Percentiles rank a stretch among this genome's conserved stretches.
Conservation (phyloP, 2,329 filamentous ascomycete species). For the Colletotrichum siamense region DNA sequence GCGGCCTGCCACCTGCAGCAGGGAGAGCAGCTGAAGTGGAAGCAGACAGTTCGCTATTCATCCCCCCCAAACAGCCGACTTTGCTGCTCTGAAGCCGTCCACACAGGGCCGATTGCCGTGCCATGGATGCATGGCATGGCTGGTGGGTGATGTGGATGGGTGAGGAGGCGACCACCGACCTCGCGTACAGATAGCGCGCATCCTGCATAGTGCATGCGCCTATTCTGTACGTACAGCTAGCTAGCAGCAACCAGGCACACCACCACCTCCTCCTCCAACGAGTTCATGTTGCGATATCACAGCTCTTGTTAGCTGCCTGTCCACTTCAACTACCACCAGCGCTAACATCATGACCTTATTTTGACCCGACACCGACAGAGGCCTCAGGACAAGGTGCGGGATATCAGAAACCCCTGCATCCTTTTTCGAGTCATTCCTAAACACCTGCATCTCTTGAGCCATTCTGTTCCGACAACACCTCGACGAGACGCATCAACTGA, state of each 20-base stretch:
- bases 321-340: background rate
- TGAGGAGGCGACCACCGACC: background rate
- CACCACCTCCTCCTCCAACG: background rate
- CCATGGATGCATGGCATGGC: background rate
- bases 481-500: background rate
- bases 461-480: background rate
- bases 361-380: background rate
- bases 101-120: background rate
- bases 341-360: background rate
- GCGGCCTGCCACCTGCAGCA: background rate
- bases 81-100: background rate
- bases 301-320: background rate
- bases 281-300: background rate
- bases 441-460: background rate
- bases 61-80: background rate
- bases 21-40: background rate
- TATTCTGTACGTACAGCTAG: background rate
- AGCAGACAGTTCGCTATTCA: background rate
- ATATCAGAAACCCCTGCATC: constrained; percentile 3
- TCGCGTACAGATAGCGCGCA: constrained; percentile 3
- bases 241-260: constrained; percentile 1
- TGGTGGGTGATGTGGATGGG: background rate
- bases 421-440: constrained; percentile 6
- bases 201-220: background rate
- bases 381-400: background rate